Evolutionary conservation across 305 asterid species (phyloP), one percentile per base, ranked within the genome.

Genomic region (Coffea humblotiana): DNA sequence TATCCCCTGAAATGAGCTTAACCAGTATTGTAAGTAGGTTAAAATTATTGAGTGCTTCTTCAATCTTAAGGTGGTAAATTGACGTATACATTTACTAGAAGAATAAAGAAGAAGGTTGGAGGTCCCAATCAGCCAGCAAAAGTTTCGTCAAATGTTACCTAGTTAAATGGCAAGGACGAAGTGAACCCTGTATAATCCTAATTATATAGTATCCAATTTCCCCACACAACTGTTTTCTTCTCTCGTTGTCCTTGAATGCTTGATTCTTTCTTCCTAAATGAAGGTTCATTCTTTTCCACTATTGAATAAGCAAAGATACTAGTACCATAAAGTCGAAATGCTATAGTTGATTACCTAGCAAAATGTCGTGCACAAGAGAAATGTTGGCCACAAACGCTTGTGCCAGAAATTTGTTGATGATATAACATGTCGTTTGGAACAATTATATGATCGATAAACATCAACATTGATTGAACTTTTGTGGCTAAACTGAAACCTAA

Each of bases 401-500:
- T 27, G 78, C 81, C 87, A 67, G 75, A 79, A 84, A 79, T 81
- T 79, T 60, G 85, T 78, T 81, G 70, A 61, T 82, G 83, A 81
- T 81, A 75, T 81, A 81, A 81, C 79, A 47, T 81, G 80, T 76
- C 47, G 82, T 81, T 75, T 72, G 69, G 77, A 29, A 29, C 84
- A 74, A 84, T 48, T 71, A 67, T 65, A 52, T 13, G 49, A 78
- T 84, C 83, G 32, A 18, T 75, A 83, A 37, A 37, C 40, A 81
- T 79, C 77, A 82, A 58, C 43, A 74, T 27, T 77, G 76, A 52
- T 61, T 65, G 72, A 76, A 47, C 70, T 40, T 51, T 68, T 80
- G 29, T 80, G 32, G 43, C 66, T 56, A 74, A 37, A 68, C 49
- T 58, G 58, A 49, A 14, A n/a, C 27, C 63, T n/a, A 76, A 18